A percentile compares a stretch with the other conserved stretches of the same genome.
phyloP scores from a whole-genome alignment of 2,329 filamentous ascomycete genomes.

The Colletotrichum sp. region DNA sequence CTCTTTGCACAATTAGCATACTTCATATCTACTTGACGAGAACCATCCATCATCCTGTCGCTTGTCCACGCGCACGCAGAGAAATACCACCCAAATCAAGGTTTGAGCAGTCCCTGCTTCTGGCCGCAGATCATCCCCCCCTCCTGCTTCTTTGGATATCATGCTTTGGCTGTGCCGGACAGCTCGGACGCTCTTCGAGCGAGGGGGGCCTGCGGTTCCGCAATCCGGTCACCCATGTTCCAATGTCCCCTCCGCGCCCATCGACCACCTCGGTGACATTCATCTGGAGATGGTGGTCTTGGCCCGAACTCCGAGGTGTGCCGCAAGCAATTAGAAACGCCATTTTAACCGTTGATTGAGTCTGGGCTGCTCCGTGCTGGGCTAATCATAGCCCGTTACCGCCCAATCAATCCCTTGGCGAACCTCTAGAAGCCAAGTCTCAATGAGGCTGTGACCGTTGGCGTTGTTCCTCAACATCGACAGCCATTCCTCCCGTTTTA shows the following conservation, averaged over 20 bases:
- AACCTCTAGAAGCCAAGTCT: neutral
- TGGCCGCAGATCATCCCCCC: slow-evolving; percentile 1
- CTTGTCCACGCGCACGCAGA: neutral
- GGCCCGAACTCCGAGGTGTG: neutral
- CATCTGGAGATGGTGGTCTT: neutral
- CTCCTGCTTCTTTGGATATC: neutral
- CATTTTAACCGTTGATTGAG: neutral
- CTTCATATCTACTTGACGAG: neutral
- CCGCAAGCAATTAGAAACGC: neutral
- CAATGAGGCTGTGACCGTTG: neutral
- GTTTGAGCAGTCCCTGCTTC: neutral
- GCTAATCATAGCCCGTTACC: neutral
- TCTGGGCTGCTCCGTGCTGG: neutral
- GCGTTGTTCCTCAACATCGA: neutral
- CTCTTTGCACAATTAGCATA: neutral
- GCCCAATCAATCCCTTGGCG: neutral
- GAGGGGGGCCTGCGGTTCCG: neutral
- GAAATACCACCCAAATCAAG: neutral
- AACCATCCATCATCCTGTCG: neutral
- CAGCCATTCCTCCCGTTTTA: neutral
- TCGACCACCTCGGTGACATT: neutral
- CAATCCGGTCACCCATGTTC: neutral
- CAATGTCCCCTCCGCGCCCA: neutral
- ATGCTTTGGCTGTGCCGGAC: neutral
- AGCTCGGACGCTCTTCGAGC: neutral